Conservation (phyloP, 305 asterid genomes). For the Solanum hybrid region DNA sequence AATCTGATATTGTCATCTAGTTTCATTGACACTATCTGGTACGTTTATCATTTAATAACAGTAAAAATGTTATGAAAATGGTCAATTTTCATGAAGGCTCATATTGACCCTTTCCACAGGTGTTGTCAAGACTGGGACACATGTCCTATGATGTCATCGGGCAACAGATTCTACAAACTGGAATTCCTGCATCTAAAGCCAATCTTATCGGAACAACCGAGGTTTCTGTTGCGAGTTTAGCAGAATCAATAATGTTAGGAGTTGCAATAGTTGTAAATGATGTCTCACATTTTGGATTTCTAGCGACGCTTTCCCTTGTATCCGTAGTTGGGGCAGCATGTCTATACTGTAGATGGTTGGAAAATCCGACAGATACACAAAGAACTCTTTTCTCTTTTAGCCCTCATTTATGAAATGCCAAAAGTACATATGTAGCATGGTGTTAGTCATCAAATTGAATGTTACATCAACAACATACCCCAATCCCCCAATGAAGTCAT, state of each 20-base stretch:
- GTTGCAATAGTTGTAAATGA: constrained; percentile 78
- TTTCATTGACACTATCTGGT: background rate
- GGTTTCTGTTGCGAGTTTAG: constrained; percentile 84
- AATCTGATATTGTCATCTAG: background rate
- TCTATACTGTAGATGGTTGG: constrained; percentile 77
- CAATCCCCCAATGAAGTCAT: background rate
- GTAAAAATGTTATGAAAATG: background rate
- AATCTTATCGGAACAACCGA: constrained; percentile 92
- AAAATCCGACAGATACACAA: constrained; percentile 65
- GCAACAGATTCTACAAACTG: constrained; percentile 85
- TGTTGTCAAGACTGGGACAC: constrained; percentile 83
- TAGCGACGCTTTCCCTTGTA: constrained; percentile 63
- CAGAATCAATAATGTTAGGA: constrained; percentile 84
- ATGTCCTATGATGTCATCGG: constrained; percentile 88
- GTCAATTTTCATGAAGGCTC: background rate
- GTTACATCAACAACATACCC: background rate
- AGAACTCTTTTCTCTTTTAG: constrained; percentile 58
- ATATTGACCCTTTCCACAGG: constrained; percentile 27
- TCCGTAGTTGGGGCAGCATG: constrained; percentile 79
- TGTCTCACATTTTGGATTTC: constrained; percentile 64
- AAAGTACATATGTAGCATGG: constrained; percentile 14
- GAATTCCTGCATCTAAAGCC: constrained; percentile 88
- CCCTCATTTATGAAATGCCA: constrained; percentile 25
- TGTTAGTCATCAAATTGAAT: background rate
- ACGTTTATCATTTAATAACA: background rate